Evolutionary conservation across 768 basidiomycete species (phyloP), one percentile per base, ranked within the genome.

Genomic region (Hygrocybe coccinea): DNA sequence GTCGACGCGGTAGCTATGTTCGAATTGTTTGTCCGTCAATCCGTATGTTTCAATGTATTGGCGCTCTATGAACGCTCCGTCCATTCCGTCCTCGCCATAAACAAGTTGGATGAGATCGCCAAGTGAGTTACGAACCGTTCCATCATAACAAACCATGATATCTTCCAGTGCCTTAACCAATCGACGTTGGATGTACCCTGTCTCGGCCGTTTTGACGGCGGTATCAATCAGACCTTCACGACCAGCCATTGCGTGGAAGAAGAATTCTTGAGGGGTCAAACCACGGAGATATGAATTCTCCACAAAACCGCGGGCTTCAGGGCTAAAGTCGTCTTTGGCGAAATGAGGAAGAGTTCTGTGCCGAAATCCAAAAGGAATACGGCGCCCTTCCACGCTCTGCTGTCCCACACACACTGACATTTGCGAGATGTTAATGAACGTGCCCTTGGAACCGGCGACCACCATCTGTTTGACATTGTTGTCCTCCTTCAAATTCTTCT

Each of bases 401-500:
- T 98, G 97, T 22, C 97, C 97, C 39, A 99, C 97, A 78, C 94
- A 94, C 55, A 95, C 95, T 15, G 95, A 95, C 97, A 98, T 98
- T 74, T 99, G 97, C 10, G 97, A 98, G 65, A 99, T 97, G 72
- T 99, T 99, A 81, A 98, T 99, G 79, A 93, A 95, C 0, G 94
- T 94, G 72, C 95, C 94, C 73, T 99, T 98, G 11, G 97, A 97
- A 22, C 97, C 97, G 9, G 97, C 95, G 5, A 95, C 92, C 66
- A 98, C 95, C 97, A 99, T 99, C 81, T 98, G 97, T 80, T 98
- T 99, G 76, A 98, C 95, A 64, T 98, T 97, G 79, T 99, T 98
- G 74, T 97, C 95, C 69, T 92, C 91, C 79, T 98, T 98, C 80
- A 98, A 77, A 67, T 87, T 87, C 74, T 93, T 88, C 74, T 98